These are phyloP conservation scores for Rhypophila decipiens DNA, from an alignment of 495 filamentous ascomycete genomes.

Conservation along the genomic window DNA sequence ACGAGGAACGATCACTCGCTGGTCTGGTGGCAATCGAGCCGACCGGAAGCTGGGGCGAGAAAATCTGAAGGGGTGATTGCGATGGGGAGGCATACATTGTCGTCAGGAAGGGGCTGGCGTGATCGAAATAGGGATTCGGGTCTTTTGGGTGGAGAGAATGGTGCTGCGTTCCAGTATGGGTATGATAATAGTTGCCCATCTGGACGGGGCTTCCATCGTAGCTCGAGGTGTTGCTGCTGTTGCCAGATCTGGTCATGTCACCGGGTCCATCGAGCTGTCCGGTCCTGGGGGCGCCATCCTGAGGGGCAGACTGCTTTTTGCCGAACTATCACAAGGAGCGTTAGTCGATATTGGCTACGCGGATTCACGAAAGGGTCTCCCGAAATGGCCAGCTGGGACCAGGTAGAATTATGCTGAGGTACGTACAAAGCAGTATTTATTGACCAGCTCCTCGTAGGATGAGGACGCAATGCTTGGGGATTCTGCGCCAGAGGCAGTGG, in stretches of 20 bases:
- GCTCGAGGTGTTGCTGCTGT: slow-evolving; percentile 27
- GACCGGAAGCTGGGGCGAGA: slow-evolving; percentile 13
- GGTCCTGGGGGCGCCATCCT: slow-evolving; percentile 22
- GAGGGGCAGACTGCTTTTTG: slow-evolving; percentile 36
- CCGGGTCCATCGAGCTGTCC: slow-evolving; percentile 29
- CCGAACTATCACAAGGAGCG: slow-evolving; percentile 29
- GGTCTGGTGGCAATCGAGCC: slow-evolving; percentile 13
- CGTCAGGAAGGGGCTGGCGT: slow-evolving; percentile 9
- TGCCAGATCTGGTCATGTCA: slow-evolving; percentile 20
- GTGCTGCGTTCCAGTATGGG: slow-evolving; percentile 29
- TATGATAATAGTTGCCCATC: slow-evolving; percentile 24
- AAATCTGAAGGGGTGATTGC: slow-evolving; percentile 20
- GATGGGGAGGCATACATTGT: slow-evolving; percentile 26
- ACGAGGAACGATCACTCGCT: slow-evolving; percentile 15
- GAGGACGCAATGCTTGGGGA: slow-evolving; percentile 60
- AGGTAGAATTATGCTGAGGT: slow-evolving; percentile 22
- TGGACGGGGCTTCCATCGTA: slow-evolving; percentile 31
- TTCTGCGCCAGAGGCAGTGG: slow-evolving; percentile 22
- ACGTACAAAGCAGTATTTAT: slow-evolving; percentile 99
- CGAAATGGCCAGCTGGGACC: neutral
- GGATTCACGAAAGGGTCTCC: too few species aligned
- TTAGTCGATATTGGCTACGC: too few species aligned
- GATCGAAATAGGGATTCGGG: slow-evolving; percentile 29
- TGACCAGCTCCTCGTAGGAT: slow-evolving; percentile 87
- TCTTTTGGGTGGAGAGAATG: slow-evolving; percentile 29